Evolutionary conservation across 1,284 basidiomycete species (phyloP).

Genomic region (Malassezia cuniculi): DNA sequence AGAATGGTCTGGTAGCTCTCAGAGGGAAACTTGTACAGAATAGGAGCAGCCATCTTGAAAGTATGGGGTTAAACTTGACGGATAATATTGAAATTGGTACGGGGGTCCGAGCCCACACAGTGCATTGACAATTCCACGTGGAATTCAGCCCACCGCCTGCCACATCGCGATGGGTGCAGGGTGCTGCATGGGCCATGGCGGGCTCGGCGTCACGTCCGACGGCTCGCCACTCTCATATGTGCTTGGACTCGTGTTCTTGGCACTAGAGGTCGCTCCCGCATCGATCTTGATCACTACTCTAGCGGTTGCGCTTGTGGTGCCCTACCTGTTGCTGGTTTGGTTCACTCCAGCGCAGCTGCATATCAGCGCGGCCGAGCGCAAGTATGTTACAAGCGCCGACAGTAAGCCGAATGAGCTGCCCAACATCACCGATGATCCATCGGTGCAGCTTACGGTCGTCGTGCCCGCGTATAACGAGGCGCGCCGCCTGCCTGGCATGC

Average conservation of each 20-base stretch:
- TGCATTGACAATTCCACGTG: too few species aligned
- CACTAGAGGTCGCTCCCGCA: not conserved
- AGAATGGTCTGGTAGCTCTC: constrained; percentile 12
- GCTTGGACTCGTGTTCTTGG: not conserved
- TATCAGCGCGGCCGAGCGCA: constrained; percentile 7
- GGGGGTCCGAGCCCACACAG: too few species aligned
- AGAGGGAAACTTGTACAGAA: constrained; percentile 10
- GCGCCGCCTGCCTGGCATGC: constrained; percentile 65
- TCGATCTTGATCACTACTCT: constrained; percentile 2
- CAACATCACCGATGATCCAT: constrained; percentile 48
- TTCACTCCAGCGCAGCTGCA: constrained; percentile 2
- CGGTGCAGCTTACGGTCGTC: constrained; percentile 56
- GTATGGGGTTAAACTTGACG: too few species aligned
- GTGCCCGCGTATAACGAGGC: constrained; percentile 85
- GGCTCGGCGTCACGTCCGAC: not conserved
- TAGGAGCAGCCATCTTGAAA: not conserved
- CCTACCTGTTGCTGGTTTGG: constrained; percentile 4
- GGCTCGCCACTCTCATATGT: constrained; percentile 2
- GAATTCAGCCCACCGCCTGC: too few species aligned
- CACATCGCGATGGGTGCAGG: constrained; percentile 8
- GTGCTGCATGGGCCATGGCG: constrained; percentile 7
- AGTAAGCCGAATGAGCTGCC: constrained; percentile 1
- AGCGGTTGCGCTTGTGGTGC: not conserved
- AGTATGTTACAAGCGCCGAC: constrained; percentile 1
- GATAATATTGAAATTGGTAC: too few species aligned